phyloP scores from a whole-genome alignment of 306 rosid genomes.

The Prunus persica region DNA sequence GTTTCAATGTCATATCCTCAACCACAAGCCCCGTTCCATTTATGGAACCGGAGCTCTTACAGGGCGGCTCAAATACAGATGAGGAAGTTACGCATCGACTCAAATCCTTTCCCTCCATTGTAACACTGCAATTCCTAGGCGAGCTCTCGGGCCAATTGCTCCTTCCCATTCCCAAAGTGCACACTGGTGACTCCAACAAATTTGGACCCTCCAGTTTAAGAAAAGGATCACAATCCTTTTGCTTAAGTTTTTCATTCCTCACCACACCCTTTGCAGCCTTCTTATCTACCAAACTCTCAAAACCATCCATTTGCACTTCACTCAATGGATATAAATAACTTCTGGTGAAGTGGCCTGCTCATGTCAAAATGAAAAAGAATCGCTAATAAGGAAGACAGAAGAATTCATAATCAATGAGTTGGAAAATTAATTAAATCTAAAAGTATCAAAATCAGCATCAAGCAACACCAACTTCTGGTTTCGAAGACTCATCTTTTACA shows the following conservation, averaged over 20 bases:
- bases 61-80: conserved; percentile 38
- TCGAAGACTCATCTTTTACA: background rate
- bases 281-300: conserved; percentile 14
- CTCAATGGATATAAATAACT: conserved; percentile 13
- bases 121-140: conserved; percentile 21
- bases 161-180: conserved; percentile 6
- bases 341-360: background rate
- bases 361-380: background rate
- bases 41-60: conserved; percentile 31
- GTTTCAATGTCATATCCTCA: conserved; percentile 34
- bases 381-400: background rate
- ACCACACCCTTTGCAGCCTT: conserved; percentile 41
- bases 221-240: conserved; percentile 28
- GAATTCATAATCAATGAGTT: background rate
- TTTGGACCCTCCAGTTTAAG: conserved; percentile 19
- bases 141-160: conserved; percentile 31
- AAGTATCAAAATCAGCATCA: background rate
- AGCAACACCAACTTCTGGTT: background rate
- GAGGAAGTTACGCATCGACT: conserved; percentile 30
- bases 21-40: conserved; percentile 29
- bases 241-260: conserved; percentile 29
- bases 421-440: background rate
- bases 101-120: conserved; percentile 34
- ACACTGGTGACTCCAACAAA: conserved; percentile 19
- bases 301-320: conserved; percentile 24